These are phyloP conservation scores for Penicillium sp. DNA, from an alignment of 2,329 filamentous ascomycete genomes.

Conservation along the genomic window DNA sequence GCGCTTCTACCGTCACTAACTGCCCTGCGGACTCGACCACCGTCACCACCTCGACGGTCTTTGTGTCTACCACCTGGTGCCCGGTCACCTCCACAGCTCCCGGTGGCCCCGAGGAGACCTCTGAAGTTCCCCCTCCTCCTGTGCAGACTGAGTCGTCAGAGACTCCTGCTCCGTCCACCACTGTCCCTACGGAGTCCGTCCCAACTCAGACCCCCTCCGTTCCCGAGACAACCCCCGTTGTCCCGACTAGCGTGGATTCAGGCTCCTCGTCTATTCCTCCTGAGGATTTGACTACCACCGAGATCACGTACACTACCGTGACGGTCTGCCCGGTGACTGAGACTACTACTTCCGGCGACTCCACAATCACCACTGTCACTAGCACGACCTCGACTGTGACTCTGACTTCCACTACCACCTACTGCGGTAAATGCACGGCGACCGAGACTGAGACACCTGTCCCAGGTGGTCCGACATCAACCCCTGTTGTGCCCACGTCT, in stretches of 20 bases:
- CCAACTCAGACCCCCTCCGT: conserved; percentile 19
- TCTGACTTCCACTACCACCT: conserved; percentile 16
- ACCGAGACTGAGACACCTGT: background rate
- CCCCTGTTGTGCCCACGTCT: conserved; percentile 2
- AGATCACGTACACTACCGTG: conserved; percentile 23
- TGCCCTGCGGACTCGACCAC: conserved; percentile 58
- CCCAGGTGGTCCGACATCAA: background rate
- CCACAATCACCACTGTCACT: conserved; percentile 14
- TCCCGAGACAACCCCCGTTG: conserved; percentile 2
- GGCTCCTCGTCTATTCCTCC: conserved; percentile 16
- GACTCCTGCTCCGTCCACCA: conserved; percentile 22
- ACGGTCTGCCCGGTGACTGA: conserved; percentile 21
- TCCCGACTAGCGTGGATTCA: conserved; percentile 5
- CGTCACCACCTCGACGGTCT: conserved; percentile 59
- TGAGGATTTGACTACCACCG: conserved; percentile 17
- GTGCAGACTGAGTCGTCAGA: conserved; percentile 10
- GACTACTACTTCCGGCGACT: conserved; percentile 17
- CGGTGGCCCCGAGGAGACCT: conserved; percentile 10
- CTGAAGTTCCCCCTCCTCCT: conserved; percentile 12
- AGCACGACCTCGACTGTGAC: conserved; percentile 15
- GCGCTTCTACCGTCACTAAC: conserved; percentile 47
- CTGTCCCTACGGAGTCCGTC: conserved; percentile 3
- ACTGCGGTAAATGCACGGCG: conserved; percentile 13
- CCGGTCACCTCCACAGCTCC: conserved; percentile 42
- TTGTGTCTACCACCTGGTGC: conserved; percentile 66